A percentile compares a stretch with the other conserved stretches of the same genome.
phyloP scores from a whole-genome alignment of 2,329 filamentous ascomycete species.

The Thermothelomyces thermophilus region DNA sequence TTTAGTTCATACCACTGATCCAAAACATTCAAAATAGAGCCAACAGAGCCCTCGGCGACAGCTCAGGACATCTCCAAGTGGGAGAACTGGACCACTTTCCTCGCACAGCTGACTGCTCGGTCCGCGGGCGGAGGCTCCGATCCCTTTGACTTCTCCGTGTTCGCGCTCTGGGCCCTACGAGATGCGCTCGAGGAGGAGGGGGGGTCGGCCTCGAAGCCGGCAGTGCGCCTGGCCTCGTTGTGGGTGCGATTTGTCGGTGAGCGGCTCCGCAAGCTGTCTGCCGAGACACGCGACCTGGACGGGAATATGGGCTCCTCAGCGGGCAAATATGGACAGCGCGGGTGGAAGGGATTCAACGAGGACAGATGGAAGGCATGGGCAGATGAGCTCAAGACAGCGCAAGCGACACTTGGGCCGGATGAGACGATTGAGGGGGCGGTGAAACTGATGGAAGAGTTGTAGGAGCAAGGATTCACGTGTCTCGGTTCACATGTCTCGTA shows the following conservation, averaged over 20 bases:
- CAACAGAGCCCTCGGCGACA: neutral
- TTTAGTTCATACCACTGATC: neutral
- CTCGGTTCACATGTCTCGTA: too few species aligned
- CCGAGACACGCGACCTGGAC: constrained; percentile 8
- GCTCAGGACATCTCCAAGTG: constrained; percentile 12
- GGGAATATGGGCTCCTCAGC: constrained; percentile 19
- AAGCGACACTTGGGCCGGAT: neutral
- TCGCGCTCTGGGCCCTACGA: constrained; percentile 28
- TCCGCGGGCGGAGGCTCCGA: constrained; percentile 4
- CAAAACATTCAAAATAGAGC: neutral
- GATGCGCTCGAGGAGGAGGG: constrained; percentile 24
- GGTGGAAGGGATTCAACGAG: constrained; percentile 27
- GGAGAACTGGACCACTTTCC: constrained; percentile 24
- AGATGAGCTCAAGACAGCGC: constrained; percentile 17
- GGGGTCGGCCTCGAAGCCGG: constrained; percentile 1
- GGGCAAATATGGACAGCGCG: constrained; percentile 18
- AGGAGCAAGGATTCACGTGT: too few species aligned
- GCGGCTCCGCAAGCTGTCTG: constrained; percentile 16
- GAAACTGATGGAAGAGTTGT: neutral
- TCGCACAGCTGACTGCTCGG: constrained; percentile 25
- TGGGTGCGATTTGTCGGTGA: constrained; percentile 24
- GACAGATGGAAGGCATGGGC: constrained; percentile 27
- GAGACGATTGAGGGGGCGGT: neutral
- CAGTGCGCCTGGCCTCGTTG: constrained; percentile 21
- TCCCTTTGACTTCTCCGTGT: constrained; percentile 26